A percentile compares a stretch with the other conserved stretches of the same genome.
phyloP scores from a whole-genome alignment of 345 rosid species.

The Kernera saxatilis region DNA sequence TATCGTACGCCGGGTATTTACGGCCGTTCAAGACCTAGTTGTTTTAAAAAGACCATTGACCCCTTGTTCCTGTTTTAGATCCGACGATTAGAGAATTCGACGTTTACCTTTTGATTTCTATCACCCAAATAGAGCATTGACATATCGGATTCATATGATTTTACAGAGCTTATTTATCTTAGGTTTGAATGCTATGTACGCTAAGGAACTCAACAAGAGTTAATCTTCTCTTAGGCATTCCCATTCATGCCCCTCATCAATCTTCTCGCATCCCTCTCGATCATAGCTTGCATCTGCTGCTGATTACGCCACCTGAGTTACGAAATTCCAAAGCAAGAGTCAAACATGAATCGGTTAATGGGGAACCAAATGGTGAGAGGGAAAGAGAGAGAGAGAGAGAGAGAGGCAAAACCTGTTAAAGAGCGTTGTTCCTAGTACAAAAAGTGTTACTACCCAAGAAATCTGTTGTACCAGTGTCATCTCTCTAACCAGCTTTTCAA shows the following conservation, averaged over 20 bases:
- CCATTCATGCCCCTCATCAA: slow-evolving; percentile 38
- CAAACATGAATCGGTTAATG: background rate
- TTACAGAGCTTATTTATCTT: background rate
- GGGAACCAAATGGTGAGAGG: background rate
- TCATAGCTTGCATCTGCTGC: slow-evolving; percentile 47
- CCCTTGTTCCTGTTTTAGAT: too few species aligned
- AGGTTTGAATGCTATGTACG: background rate
- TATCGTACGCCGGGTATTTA: background rate
- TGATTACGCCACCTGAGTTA: slow-evolving; percentile 11
- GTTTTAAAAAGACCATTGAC: too few species aligned
- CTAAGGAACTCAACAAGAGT: background rate
- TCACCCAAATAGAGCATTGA: too few species aligned
- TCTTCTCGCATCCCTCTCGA: slow-evolving; percentile 43
- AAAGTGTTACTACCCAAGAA: slow-evolving; percentile 58
- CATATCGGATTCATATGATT: background rate
- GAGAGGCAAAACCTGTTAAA: slow-evolving; percentile 41
- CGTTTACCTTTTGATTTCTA: too few species aligned
- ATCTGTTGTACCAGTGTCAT: slow-evolving; percentile 29
- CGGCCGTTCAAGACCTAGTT: too few species aligned
- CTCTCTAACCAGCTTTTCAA: slow-evolving; percentile 17
- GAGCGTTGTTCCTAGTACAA: slow-evolving; percentile 51
- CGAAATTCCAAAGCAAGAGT: background rate
- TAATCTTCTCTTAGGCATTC: slow-evolving; percentile 11
- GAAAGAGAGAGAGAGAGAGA: background rate
- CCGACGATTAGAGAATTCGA: too few species aligned